A percentile compares a stretch with the other conserved stretches of the same genome.
These are phyloP conservation scores for Phytomonas francai DNA, from an alignment of 208 protist species.

Conservation along the genomic window DNA sequence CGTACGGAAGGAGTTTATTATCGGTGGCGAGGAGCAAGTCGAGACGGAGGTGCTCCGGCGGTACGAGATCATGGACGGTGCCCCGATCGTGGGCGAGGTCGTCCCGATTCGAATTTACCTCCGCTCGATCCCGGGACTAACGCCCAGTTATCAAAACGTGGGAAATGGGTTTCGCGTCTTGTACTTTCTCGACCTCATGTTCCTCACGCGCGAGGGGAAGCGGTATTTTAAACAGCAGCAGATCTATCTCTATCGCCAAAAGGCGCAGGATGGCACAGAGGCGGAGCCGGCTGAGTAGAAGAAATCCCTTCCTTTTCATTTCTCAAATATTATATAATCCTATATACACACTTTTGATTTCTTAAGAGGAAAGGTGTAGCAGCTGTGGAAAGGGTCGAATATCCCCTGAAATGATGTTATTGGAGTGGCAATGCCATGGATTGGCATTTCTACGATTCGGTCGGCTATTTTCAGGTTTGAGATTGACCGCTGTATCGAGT, in stretches of 20 bases:
- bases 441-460: too few relatives aligned
- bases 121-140: slow-evolving; percentile 64
- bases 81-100: slow-evolving; percentile 82
- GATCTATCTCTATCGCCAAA: slow-evolving; percentile 66
- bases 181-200: slow-evolving; percentile 85
- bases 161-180: slow-evolving; percentile 47
- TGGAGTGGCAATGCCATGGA: neutral
- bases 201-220: slow-evolving; percentile 70
- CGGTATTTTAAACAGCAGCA: slow-evolving; percentile 90
- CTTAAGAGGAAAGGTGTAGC: too few relatives aligned
- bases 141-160: slow-evolving; percentile 70
- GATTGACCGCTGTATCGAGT: too few relatives aligned
- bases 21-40: slow-evolving; percentile 11
- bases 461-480: too few relatives aligned
- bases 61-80: slow-evolving; percentile 91
- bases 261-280: slow-evolving; percentile 77
- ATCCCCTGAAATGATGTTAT: neutral
- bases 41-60: slow-evolving; percentile 79
- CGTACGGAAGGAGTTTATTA: slow-evolving; percentile 65
- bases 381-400: too few relatives aligned
- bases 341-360: neutral
- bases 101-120: slow-evolving; percentile 87
- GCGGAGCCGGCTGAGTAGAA: too few relatives aligned
- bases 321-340: neutral
- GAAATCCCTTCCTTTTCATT: too few relatives aligned